Base-by-base conservation (phyloP, 179 eudicot genomes). In the Sideroxylon spinosum region DNA sequence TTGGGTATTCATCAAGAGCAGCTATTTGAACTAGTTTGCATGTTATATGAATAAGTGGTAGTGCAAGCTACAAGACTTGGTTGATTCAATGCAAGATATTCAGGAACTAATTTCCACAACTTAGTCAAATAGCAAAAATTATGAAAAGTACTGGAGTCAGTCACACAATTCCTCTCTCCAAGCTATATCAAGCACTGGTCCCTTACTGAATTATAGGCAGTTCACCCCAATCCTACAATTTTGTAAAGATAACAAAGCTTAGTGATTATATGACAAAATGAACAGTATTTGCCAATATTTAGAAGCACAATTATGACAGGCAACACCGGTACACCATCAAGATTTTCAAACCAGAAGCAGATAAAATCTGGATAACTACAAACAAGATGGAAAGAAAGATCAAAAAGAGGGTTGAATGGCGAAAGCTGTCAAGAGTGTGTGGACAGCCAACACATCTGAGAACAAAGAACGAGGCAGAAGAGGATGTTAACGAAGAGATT, bases 281-380 rank as follows among this genome's bases (percentile, higher is more conserved):
- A 59, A 59, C n/a, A 16, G n/a, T 17, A 19, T 59, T 59, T 16
- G 23, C 63, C 63, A 16, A 19, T 59, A 59, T 3, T 19, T 59
- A 0, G 20, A 59, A 59, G 17, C 63, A 59, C 16, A 17, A 19
- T 59, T 28, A 66, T 5, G 29, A 66, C 19, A 28, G 17, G 20
- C 70, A 28, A 28, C 20, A 14, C n/a, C 67, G 0, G 28, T 4
- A 63, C 23, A 63, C 10, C 63, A 62, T 20, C 29, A 62, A 62
- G 67, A 22, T 6, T 66, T 66, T 17, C 48, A 28, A 66, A 29
- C 70, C 49, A 66, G 48, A 66, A 66, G 70, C 70, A 66, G 20
- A 66, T 28, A 28, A 66, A 29, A 66, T 66, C 7, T 26, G 9
- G 8, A 14, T 12, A 28, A 16, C 7, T 29, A 66, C 37, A 16